Percentiles rank a stretch among this genome's conserved stretches.
Conservation (phyloP, 768 basidiomycete species). For the Termitomyces titanicus region DNA sequence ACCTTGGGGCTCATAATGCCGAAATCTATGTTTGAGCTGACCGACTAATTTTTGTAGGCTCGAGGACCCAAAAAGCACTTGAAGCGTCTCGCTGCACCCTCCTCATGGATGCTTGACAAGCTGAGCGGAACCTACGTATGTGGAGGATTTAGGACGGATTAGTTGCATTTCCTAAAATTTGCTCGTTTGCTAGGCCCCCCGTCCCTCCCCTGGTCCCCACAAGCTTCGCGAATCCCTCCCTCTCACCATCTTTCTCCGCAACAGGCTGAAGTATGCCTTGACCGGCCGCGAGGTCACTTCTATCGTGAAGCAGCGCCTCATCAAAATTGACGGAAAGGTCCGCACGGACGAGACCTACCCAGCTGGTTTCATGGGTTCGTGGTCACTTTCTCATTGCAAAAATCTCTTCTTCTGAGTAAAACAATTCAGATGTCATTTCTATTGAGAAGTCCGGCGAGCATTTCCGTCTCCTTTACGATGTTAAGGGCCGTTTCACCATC, state of each 20-base stretch:
- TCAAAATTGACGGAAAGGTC: slow-evolving; percentile 99
- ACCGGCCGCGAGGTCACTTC: slow-evolving; percentile 94
- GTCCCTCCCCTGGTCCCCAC: slow-evolving; percentile 97
- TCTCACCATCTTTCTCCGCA: slow-evolving; percentile 95
- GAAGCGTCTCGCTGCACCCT: slow-evolving; percentile 96
- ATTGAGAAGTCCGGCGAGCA: slow-evolving; percentile 99
- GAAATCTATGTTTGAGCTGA: slow-evolving; percentile 21
- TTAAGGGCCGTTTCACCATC: slow-evolving; percentile 99
- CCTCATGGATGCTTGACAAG: slow-evolving; percentile 99
- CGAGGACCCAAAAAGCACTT: slow-evolving; percentile 99
- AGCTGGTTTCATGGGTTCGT: slow-evolving; percentile 93
- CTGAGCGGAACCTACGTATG: slow-evolving; percentile 90
- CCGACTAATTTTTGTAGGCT: slow-evolving; percentile 48
- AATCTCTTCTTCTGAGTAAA: neutral
- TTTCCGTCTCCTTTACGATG: slow-evolving; percentile 98
- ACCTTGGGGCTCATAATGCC: slow-evolving; percentile 22
- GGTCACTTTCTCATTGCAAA: neutral
- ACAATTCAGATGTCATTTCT: slow-evolving; percentile 78
- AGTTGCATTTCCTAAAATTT: slow-evolving; percentile 1
- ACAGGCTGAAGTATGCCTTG: slow-evolving; percentile 98
- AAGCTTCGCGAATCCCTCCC: slow-evolving; percentile 98
- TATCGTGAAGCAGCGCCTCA: slow-evolving; percentile 93
- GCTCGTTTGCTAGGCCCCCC: slow-evolving; percentile 65
- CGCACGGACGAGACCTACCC: slow-evolving; percentile 97
- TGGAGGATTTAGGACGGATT: slow-evolving; percentile 1